Evolutionary conservation across 768 basidiomycete species (phyloP), one percentile per base, ranked within the genome.

Genomic region (Boletellus emodensis): DNA sequence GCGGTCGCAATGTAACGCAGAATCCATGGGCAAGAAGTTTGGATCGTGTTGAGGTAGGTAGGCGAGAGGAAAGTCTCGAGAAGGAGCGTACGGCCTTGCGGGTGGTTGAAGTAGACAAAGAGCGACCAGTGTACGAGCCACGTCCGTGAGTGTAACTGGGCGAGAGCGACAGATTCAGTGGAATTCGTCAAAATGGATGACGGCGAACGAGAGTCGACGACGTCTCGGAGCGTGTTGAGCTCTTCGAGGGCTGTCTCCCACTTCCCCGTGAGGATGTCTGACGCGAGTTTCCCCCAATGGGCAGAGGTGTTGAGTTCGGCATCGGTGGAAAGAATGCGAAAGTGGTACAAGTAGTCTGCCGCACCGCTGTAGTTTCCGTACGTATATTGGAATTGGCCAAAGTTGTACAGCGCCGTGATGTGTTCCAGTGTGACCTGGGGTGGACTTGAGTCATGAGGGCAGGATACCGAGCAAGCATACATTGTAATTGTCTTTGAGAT

Each of bases 321-420:
- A 67, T 95, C 91, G 49, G 94, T 96, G 42, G 94, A 95, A 53
- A 99, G 85, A 20, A 98, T 87, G 49, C 94, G 91, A 79, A 98
- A 99, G 67, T 98, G 95, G 77, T 98, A 97, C 49, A 99, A 79
- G 73, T 96, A 98, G 71, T 97, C 93, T 42, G 94, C 94, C 14
- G 96, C 94, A 43, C 90, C 90, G 61, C 85, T 87, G 76, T 99
- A 99, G 70, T 93, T 92, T 39, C 96, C 96, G 68, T 91, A 91
- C n/a, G 95, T 90, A 72, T 92, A 99, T 73, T 96, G 94, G 75
- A 94, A 98, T 65, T 97, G 89, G 47, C 96, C 96, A 72, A 95
- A 97, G 73, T 94, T 92, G 77, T 99, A 98, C 9, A 99, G 76
- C 1, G 90, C 90, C 38, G 85, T 90, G 66, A 98, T 96, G 82